Base-by-base conservation (phyloP, 805 yeast species). In the Wickerhamiella occidentalis region DNA sequence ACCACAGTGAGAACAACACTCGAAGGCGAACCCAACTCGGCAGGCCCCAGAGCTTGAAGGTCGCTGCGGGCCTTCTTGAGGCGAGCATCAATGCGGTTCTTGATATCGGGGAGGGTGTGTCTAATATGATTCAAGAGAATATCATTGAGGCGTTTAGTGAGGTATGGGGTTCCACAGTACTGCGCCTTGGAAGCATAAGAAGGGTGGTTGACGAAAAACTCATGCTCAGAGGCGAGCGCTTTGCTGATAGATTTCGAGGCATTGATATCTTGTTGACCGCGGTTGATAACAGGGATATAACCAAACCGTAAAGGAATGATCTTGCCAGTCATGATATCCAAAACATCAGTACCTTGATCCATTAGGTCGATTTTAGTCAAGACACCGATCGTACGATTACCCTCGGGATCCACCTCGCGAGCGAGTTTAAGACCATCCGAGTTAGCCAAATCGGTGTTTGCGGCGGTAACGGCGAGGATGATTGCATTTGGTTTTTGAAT, bases 301-400 rank as follows among this genome's bases (percentile, higher is more conserved):
- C 98, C 98, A 53, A 85, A 84, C 66, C 96, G 78, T 61, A 92
- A 76, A 6, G 97, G 97, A 61, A 92, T 90, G 46, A 92, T 90
- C 64, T 96, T 77, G 51, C 96, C 96, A 11, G 96, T 88, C 60
- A 92, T 72, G 59, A 92, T 88, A 64, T 92, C 98, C 59, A 87
- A 77, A 41, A 94, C 97, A 68, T 92, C 95, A 3, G 98, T 92
- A 50, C 98, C 98, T 60, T 85, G 82, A 65, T 92, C 98, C 98
- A 92, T 92, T 57, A 92, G 76, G 68, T 92, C 98, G 49, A 92
- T 85, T 68, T 92, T 92, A 26, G 97, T 92, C 56, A 92, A 76
- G 28, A 92, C 98, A 67, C 98, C 98, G 57, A 92, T 84, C 19
- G 98, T 92, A 71, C 98, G 79, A 40, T 62, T 58, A 44, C 98